Percentiles rank a stretch among this genome's conserved stretches.
Conservation (phyloP, 768 basidiomycete genomes). For the Pisolithus microcarpus region DNA sequence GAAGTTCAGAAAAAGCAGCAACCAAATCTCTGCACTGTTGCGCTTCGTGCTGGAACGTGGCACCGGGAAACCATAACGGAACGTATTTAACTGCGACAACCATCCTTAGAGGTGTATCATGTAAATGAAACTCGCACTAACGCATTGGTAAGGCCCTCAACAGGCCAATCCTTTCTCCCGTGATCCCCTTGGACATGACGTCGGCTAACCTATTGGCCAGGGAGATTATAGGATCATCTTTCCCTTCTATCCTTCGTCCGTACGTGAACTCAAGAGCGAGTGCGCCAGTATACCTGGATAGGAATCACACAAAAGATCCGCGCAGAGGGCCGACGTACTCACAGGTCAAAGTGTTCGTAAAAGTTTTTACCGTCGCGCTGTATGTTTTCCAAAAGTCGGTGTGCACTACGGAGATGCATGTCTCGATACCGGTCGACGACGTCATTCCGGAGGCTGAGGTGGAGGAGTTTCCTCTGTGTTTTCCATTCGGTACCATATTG, state of each 20-base stretch:
- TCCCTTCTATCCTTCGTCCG: not conserved
- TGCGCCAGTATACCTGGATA: not conserved
- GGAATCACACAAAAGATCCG: not conserved
- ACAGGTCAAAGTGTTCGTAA: constrained; percentile 4
- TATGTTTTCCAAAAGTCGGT: not conserved
- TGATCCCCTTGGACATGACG: not conserved
- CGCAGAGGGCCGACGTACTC: not conserved
- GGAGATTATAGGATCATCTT: constrained; percentile 5
- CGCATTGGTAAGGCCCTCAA: constrained; percentile 6
- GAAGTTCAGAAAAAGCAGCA: constrained; percentile 1
- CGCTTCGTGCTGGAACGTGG: constrained; percentile 2
- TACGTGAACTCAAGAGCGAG: constrained; percentile 3
- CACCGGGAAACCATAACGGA: constrained; percentile 10
- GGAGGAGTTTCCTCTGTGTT: constrained; percentile 10
- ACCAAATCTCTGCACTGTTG: not conserved
- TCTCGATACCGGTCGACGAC: constrained; percentile 4
- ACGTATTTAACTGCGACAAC: constrained; percentile 2
- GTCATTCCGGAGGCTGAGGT: constrained; percentile 5
- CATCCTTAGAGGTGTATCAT: not conserved
- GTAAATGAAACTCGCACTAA: not conserved
- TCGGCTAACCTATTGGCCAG: not conserved
- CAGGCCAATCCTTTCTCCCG: constrained; percentile 2
- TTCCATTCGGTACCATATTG: constrained; percentile 11
- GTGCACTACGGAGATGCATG: constrained; percentile 1
- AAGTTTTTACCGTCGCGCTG: not conserved